Percentiles rank a stretch among this genome's conserved stretches.
phyloP scores from a whole-genome alignment of 768 basidiomycete genomes.

The Trametes villosa region DNA sequence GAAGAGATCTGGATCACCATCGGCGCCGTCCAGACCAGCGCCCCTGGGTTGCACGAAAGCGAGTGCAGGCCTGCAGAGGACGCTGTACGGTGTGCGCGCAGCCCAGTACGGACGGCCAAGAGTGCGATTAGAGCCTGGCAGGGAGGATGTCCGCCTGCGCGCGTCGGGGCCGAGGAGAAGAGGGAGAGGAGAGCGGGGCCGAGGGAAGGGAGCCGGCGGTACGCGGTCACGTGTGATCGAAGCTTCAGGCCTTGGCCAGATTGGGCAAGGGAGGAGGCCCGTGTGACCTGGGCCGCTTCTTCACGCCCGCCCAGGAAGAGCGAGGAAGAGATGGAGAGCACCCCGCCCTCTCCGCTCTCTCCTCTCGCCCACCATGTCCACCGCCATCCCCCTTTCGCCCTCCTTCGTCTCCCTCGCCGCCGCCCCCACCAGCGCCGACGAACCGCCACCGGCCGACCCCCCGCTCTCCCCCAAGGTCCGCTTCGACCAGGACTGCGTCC shows the following conservation, averaged over 20 bases:
- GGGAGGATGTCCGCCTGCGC: too few relatives aligned
- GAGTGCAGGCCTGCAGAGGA: too few relatives aligned
- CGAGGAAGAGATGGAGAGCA: not conserved
- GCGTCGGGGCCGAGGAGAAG: not conserved
- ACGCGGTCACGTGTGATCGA: slow-evolving; percentile 22
- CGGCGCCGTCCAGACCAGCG: not conserved
- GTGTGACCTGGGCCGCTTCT: slow-evolving; percentile 1
- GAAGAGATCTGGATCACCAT: slow-evolving; percentile 9
- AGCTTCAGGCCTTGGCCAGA: not conserved
- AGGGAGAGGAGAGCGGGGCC: not conserved
- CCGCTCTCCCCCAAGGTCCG: slow-evolving; percentile 47
- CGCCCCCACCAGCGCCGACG: slow-evolving; percentile 1
- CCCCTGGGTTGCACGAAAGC: not conserved
- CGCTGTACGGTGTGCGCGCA: too few relatives aligned
- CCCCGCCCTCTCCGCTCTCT: not conserved
- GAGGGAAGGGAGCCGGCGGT: slow-evolving; percentile 4
- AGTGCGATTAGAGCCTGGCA: too few relatives aligned
- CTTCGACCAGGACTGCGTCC: slow-evolving; percentile 73
- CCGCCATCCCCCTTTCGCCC: slow-evolving; percentile 9
- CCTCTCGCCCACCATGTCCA: slow-evolving; percentile 18
- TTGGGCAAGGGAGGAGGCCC: slow-evolving; percentile 1
- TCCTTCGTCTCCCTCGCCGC: slow-evolving; percentile 21
- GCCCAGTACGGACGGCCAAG: too few relatives aligned
- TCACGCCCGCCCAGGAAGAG: not conserved
- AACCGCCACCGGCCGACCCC: not conserved